Percentiles rank a stretch among this genome's conserved stretches.
Conservation (phyloP, 305 asterid species). For the Fraxinus paxiana region DNA sequence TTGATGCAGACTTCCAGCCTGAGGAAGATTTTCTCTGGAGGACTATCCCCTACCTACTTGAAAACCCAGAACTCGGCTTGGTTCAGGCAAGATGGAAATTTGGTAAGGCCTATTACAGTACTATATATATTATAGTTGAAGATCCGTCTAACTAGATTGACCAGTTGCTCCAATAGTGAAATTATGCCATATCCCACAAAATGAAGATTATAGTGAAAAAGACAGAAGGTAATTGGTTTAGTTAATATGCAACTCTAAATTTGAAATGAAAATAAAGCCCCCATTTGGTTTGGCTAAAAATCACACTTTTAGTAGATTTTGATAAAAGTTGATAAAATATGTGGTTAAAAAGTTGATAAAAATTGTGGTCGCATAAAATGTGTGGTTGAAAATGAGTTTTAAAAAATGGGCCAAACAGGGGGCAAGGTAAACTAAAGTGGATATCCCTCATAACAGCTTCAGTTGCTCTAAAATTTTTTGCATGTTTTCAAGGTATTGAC, state of each 20-base stretch:
- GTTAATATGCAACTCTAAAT: background rate
- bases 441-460: background rate
- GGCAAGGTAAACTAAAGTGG: background rate
- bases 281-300: background rate
- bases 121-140: constrained; percentile 6
- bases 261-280: background rate
- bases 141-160: background rate
- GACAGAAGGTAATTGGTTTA: background rate
- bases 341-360: background rate
- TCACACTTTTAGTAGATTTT: background rate
- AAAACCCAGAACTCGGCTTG: constrained; percentile 41
- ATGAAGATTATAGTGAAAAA: background rate
- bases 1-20: constrained; percentile 54
- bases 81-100: constrained; percentile 56
- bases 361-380: background rate
- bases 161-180: background rate
- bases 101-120: constrained; percentile 28
- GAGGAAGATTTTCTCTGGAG: constrained; percentile 43
- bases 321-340: background rate
- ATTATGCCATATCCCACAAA: background rate
- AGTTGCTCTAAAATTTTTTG: background rate
- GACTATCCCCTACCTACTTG: constrained; percentile 42
- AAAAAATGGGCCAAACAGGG: background rate
- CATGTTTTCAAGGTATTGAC: constrained; percentile 13
- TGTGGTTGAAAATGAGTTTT: background rate